Conservation (phyloP, 345 rosid genomes). For the Bruguiera gymnorhiza region DNA sequence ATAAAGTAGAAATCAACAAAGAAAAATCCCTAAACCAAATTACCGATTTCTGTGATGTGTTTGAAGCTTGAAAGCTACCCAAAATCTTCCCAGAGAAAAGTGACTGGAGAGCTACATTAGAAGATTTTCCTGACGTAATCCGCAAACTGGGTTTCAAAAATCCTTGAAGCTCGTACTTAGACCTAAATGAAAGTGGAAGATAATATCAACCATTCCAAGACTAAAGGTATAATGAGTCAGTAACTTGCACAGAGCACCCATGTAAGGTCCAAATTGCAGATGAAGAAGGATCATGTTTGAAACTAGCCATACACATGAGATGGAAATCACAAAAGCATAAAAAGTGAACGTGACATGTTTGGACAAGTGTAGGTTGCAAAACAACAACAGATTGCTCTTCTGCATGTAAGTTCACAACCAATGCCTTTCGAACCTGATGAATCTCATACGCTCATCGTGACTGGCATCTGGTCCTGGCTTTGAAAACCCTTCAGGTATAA, state of each 20-base stretch:
- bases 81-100: conserved; percentile 56
- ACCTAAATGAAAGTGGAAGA: conserved; percentile 45
- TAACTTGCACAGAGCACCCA: not conserved
- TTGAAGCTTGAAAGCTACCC: conserved; percentile 60
- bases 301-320: not conserved
- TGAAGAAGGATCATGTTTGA: not conserved
- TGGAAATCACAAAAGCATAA: not conserved
- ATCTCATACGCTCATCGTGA: conserved; percentile 69
- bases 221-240: conserved; percentile 10
- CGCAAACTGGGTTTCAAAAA: conserved; percentile 87
- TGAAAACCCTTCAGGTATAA: conserved; percentile 67
- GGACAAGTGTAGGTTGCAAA: not conserved
- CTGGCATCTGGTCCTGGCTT: conserved; percentile 82
- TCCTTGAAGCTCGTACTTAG: conserved; percentile 94
- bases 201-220: conserved; percentile 10
- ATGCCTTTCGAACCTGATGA: conserved; percentile 57
- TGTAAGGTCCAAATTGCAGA: conserved; percentile 11
- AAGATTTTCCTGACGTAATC: conserved; percentile 49
- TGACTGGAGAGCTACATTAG: conserved; percentile 49
- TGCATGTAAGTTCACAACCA: not conserved
- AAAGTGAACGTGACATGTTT: not conserved
- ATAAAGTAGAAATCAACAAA: not conserved
- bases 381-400: not conserved
- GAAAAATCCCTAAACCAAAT: conserved; percentile 5
- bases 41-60: conserved; percentile 52